Conservation (phyloP, 2,329 filamentous ascomycete genomes). For the Pseudogymnoascus sp. region DNA sequence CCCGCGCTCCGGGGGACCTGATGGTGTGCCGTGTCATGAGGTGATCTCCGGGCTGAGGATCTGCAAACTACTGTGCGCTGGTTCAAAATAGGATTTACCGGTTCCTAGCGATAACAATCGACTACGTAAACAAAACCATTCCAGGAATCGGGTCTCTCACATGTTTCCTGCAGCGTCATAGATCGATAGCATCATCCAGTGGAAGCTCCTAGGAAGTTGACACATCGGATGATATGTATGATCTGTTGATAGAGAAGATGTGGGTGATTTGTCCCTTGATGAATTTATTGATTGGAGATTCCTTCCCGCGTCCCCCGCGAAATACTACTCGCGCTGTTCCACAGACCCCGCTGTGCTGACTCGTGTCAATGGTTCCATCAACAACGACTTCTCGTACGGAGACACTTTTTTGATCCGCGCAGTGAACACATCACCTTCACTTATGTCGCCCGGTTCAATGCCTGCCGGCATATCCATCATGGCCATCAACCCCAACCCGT, state of each 20-base stretch:
- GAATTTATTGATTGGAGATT: conserved; percentile 2
- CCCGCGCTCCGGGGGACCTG: not conserved
- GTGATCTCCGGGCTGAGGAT: not conserved
- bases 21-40: conserved; percentile 6
- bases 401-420: not conserved
- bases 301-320: not conserved
- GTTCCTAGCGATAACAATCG: not conserved
- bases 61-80: not conserved
- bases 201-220: not conserved
- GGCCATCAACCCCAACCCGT: not conserved
- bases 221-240: conserved; percentile 4
- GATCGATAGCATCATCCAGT: not conserved
- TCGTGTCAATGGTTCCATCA: not conserved
- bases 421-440: conserved; percentile 6
- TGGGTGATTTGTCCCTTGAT: not conserved
- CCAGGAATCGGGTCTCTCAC: conserved; percentile 1
- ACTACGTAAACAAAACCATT: conserved; percentile 2
- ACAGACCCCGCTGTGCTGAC: conserved; percentile 7
- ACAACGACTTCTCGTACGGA: conserved; percentile 1
- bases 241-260: not conserved
- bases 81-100: not conserved
- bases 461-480: conserved; percentile 3
- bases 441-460: not conserved
- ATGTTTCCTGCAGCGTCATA: not conserved
- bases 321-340: not conserved